Evolutionary conservation across 202 grass and related monocot species (phyloP).

Genomic region (Schoenoplectus tabernaemontani): DNA sequence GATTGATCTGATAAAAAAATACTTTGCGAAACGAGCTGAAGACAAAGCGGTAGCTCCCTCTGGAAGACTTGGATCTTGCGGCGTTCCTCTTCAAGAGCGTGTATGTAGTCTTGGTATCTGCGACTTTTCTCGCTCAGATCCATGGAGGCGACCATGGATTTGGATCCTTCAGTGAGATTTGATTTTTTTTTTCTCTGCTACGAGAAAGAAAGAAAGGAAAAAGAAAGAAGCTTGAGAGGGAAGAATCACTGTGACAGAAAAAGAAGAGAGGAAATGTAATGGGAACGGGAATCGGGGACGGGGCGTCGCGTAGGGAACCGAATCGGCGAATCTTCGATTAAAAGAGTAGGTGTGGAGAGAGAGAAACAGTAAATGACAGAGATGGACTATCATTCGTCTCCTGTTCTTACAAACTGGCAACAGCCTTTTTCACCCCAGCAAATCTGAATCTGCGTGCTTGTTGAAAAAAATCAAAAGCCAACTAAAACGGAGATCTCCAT

Average conservation of each 20-base stretch:
- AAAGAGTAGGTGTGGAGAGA: not conserved
- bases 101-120: constrained; percentile 40
- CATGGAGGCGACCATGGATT: not conserved
- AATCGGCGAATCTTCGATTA: constrained; percentile 60
- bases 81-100: constrained; percentile 69
- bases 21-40: constrained; percentile 76
- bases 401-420: not conserved
- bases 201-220: not conserved
- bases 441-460: too few species aligned
- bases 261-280: not conserved
- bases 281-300: constrained; percentile 44
- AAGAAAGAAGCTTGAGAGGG: not conserved
- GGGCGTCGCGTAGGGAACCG: constrained; percentile 74
- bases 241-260: not conserved
- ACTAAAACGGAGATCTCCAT: not conserved
- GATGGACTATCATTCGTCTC: not conserved
- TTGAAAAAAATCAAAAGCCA: too few species aligned
- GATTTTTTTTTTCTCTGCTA: not conserved
- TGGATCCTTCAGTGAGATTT: not conserved
- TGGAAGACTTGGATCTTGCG: constrained; percentile 80
- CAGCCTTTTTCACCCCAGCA: too few species aligned
- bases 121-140: constrained; percentile 8
- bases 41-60: constrained; percentile 77
- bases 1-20: not conserved
- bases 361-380: constrained; percentile 17